phyloP scores from a whole-genome alignment of 768 basidiomycete species.

The Ramaria sp. region DNA sequence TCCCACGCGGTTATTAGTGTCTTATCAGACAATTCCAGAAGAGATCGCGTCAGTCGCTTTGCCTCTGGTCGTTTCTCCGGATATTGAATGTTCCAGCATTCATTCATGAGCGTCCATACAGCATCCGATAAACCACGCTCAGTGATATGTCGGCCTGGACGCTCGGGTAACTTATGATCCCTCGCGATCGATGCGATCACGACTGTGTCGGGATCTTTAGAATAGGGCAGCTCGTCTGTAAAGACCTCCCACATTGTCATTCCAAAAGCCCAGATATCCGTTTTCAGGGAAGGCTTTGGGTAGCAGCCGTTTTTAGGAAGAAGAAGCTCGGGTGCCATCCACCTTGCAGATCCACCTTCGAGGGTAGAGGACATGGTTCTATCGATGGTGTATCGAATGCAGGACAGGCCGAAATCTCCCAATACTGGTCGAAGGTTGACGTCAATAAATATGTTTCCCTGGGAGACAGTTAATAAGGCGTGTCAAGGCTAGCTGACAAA shows the following conservation, averaged over 20 bases:
- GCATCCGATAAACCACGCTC: slow-evolving; percentile 1
- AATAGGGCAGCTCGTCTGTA: slow-evolving; percentile 1
- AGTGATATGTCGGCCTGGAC: neutral
- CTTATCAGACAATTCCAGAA: neutral
- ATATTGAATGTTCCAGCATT: neutral
- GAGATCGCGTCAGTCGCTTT: neutral
- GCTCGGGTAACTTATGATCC: neutral
- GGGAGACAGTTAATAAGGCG: neutral
- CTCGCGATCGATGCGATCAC: neutral
- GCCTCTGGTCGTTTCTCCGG: neutral
- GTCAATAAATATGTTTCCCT: neutral
- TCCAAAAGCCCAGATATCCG: slow-evolving; percentile 5
- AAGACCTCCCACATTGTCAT: slow-evolving; percentile 9
- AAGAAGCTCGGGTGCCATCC: slow-evolving; percentile 9
- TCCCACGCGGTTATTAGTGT: neutral
- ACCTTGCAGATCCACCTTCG: slow-evolving; percentile 2
- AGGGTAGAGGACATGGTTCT: neutral
- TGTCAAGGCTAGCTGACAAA: neutral
- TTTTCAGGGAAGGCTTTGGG: neutral
- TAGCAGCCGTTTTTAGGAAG: neutral
- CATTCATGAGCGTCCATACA: neutral
- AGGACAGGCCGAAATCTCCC: neutral
- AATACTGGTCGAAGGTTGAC: neutral
- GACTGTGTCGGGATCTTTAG: neutral
- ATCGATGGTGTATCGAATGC: neutral